Evolutionary conservation across 352 stramenopile species (phyloP).

Genomic region (Phytophthora fragariae): DNA sequence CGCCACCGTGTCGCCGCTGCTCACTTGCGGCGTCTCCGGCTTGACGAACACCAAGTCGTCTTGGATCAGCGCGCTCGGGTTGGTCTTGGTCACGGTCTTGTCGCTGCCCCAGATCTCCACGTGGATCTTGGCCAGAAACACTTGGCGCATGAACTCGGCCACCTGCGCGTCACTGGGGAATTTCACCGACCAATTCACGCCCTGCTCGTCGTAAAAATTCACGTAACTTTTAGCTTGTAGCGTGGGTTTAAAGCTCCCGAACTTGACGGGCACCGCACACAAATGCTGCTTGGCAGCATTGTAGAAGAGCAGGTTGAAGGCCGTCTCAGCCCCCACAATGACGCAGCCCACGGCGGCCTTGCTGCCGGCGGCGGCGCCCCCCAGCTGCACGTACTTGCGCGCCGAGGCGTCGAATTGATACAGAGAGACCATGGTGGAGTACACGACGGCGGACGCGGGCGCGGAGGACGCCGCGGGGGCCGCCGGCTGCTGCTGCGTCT

Average conservation of each 20-base stretch:
- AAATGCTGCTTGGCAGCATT: constrained; percentile 74
- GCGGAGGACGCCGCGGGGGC: constrained; percentile 28
- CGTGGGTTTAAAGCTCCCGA: constrained; percentile 65
- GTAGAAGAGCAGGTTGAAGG: constrained; percentile 83
- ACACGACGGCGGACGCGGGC: constrained; percentile 58
- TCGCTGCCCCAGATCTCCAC: constrained; percentile 78
- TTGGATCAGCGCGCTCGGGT: constrained; percentile 53
- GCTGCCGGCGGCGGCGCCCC: constrained; percentile 40
- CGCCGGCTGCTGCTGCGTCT: constrained; percentile 26
- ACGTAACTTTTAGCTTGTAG: constrained; percentile 82
- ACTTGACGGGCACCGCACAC: constrained; percentile 60
- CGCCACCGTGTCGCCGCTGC: constrained; percentile 66
- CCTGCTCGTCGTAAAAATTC: constrained; percentile 86
- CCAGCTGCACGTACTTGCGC: constrained; percentile 70
- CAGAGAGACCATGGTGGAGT: constrained; percentile 70
- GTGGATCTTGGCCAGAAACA: constrained; percentile 84
- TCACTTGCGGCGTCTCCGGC: constrained; percentile 47
- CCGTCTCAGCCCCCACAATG: constrained; percentile 68
- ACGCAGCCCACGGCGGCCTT: constrained; percentile 69
- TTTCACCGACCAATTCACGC: constrained; percentile 80
- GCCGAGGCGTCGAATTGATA: constrained; percentile 73
- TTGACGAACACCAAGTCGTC: constrained; percentile 59
- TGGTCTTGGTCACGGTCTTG: constrained; percentile 62
- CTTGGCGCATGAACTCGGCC: constrained; percentile 67
- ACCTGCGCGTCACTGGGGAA: constrained; percentile 71